Base-by-base conservation (phyloP, 148 eudicot species). In the Nyssa sinensis region DNA sequence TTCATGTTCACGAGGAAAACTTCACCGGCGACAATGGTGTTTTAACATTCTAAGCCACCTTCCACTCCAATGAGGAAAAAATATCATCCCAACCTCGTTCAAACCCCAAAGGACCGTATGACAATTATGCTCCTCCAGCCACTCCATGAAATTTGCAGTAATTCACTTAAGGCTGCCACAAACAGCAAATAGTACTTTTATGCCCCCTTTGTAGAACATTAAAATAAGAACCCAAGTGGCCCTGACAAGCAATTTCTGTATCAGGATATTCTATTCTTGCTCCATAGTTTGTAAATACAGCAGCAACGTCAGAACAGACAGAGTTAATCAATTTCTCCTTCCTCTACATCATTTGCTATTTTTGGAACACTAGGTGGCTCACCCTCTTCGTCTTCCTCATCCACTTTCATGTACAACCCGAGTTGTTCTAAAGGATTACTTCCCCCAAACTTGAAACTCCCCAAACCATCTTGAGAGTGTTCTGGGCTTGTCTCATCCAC, bases 361-460 rank as follows among this genome's bases (percentile, higher is more conserved):
- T 51, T 63, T 4, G 73, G 82, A 60, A 28, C 21, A 33, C 62
- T 74, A 10, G 82, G 84, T 19, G 82, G 83, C 69, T 88, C 95
- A 23, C 32, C 83, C 62, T 91, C 96, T 72, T 91, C 96, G 58
- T 91, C 92, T 5, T 90, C 92, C 0, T 91, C 96, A 49, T 90
- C 95, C 67, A 71, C 69, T 74, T 88, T 91, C 91, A 88, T 91
- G 79, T 74, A 91, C 68, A 91, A 78, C 1, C 96, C 96, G 47
- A 91, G 91, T 75, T 91, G 96, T 64, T 91, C 96, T 75, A 91
- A 78, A 12, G 96, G 88, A 81, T 91, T 91, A 66, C 81, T 86
- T 28, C 83, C 72, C 25, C 81, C 84, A 61, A 90, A 88, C 65
- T 79, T 85, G 83, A 90, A 90, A 71, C 88, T 83, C 21, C 92